Evolutionary conservation across 352 stramenopile species (phyloP).

Genomic region (Globisporangium carolinianum): DNA sequence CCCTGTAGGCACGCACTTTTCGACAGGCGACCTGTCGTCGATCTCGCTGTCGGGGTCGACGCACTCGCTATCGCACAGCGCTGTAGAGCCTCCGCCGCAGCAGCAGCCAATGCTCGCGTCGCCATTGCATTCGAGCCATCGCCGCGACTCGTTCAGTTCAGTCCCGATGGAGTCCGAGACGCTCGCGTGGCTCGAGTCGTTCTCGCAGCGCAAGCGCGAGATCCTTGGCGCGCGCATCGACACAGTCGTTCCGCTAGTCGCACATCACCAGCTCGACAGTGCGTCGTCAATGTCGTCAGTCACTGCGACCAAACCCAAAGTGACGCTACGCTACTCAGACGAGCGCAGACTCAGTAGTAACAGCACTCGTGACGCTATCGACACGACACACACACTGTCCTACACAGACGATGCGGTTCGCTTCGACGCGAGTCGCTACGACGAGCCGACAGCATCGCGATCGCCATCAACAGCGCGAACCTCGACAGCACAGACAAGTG

Average conservation of each 20-base stretch:
- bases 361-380: too few relatives aligned
- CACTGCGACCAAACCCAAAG: background rate
- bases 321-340: background rate
- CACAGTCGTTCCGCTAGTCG: conserved; percentile 9
- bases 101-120: background rate
- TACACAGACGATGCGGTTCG: too few relatives aligned
- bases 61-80: background rate
- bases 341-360: too few relatives aligned
- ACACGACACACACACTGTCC: too few relatives aligned
- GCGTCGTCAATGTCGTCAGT: background rate
- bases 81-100: background rate
- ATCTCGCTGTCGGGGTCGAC: conserved; percentile 3
- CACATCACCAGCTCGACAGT: background rate
- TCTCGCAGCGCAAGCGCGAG: conserved; percentile 56
- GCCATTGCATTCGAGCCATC: background rate
- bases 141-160: conserved; percentile 12
- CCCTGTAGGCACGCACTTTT: background rate
- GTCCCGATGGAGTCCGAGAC: conserved; percentile 26
- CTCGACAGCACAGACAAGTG: conserved; percentile 5
- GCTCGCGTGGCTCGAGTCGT: conserved; percentile 56
- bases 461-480: background rate
- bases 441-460: background rate
- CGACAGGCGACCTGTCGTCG: conserved; percentile 5
- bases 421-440: background rate
- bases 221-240: conserved; percentile 40